Evolutionary conservation across 2,329 filamentous ascomycete species (phyloP), one percentile per base, ranked within the genome.

Genomic region (Alternaria alternata): DNA sequence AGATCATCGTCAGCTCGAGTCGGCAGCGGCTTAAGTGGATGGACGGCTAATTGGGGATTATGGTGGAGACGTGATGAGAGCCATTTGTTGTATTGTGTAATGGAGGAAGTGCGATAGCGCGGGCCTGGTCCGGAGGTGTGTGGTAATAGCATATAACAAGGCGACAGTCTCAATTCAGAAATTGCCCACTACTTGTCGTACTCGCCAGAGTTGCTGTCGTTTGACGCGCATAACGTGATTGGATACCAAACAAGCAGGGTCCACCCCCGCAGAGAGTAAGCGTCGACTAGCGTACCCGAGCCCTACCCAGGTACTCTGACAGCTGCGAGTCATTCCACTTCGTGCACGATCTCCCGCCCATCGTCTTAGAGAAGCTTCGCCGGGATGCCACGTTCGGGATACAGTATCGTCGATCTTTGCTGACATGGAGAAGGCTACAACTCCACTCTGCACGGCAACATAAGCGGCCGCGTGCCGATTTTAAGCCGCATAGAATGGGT

Each of bases 321-420:
- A 51, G 34, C 20, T 20, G 24, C 24, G 30, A 38, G 48, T 51
- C n/a, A 26, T 51, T 20, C 30, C 34, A 18, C 22, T 28, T 51
- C 22, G 16, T 51, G 16, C 34, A 51, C 22, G 34, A 26, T 36
- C n/a, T 38, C 48, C 24, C 48, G 48, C 48, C 16, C 3, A 14
- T 39, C 14, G 20, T 28, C 48, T 51, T 28, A 8, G n/a, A 51
- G 34, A 51, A 38, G 48, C 32, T 26, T 51, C 34, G 16, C 48
- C 22, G 34, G 26, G 22, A 2, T 28, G 7, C 42, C 42, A 28
- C 1, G 22, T 30, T 46, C 7, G 1, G 14, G 41, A 3, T 43
- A 43, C 41, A 65, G 59, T 66, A 53, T 53, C 16, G 36, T 18
- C 7, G 36, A 38, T 38, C 36, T 38, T 2, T 38, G 36, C 36